phyloP scores from a whole-genome alignment of 2,329 filamentous ascomycete genomes.

The Trichoderma guizhouense region DNA sequence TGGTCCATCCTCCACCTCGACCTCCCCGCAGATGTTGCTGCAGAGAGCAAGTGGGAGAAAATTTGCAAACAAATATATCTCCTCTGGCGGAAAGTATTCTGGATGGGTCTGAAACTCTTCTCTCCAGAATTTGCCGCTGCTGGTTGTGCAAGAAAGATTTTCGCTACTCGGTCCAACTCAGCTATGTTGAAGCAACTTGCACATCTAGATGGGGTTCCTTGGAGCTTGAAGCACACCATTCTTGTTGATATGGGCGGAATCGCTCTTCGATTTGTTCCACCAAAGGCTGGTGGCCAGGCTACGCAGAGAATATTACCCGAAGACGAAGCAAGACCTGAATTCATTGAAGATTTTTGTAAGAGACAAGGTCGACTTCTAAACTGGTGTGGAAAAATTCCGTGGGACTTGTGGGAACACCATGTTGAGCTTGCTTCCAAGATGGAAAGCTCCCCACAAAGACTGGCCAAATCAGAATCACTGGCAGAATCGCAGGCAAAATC shows the following conservation, averaged over 20 bases:
- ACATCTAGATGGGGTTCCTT: background rate
- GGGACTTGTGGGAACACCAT: background rate
- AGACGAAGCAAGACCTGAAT: rapidly evolving
- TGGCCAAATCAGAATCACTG: too few species aligned
- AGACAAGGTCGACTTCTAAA: background rate
- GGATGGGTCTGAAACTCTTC: background rate
- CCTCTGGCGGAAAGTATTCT: background rate
- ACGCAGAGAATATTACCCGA: background rate
- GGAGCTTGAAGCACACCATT: background rate
- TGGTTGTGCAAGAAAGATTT: background rate
- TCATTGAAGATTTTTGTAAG: background rate
- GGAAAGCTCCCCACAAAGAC: too few species aligned
- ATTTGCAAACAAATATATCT: background rate
- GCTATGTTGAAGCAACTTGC: background rate
- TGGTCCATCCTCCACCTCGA: background rate
- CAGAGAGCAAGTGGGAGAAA: rapidly evolving
- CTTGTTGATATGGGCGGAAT: background rate
- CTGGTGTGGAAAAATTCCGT: background rate
- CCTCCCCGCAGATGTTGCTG: background rate
- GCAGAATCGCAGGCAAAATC: background rate
- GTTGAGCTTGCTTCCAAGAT: background rate
- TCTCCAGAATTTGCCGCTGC: background rate
- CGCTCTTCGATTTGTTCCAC: background rate
- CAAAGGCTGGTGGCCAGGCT: background rate
- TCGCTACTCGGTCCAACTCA: background rate